These are phyloP conservation scores for Syzygium grande DNA, from an alignment of 345 rosid species.

Conservation along the genomic window DNA sequence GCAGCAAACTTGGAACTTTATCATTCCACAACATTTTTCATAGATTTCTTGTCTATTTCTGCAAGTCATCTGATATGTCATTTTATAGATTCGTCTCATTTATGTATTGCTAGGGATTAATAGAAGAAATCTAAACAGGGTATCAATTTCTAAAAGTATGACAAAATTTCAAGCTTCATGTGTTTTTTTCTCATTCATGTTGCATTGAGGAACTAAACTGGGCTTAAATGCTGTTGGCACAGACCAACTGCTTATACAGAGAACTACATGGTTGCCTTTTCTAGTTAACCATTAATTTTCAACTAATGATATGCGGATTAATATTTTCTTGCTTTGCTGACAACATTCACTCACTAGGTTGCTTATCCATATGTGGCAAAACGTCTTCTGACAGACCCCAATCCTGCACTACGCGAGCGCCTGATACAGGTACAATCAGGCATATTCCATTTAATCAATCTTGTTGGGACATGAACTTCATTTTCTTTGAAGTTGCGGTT, in stretches of 20 bases:
- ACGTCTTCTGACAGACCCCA: constrained; percentile 92
- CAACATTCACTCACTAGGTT: constrained; percentile 38
- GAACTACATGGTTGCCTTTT: background rate
- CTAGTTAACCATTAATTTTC: background rate
- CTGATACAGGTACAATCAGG: constrained; percentile 67
- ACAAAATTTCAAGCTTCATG: background rate
- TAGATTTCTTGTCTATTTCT: background rate
- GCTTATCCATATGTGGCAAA: constrained; percentile 98
- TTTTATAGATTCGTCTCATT: background rate
- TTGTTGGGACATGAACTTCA: background rate
- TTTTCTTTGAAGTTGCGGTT: background rate
- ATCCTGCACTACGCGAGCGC: constrained; percentile 95
- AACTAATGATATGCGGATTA: background rate
- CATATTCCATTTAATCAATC: background rate
- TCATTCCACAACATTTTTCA: background rate
- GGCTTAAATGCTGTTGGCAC: background rate
- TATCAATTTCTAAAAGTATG: background rate
- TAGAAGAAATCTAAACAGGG: background rate
- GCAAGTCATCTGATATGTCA: background rate
- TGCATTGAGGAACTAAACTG: background rate
- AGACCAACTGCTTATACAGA: background rate
- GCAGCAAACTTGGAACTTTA: background rate
- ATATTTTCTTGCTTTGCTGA: background rate
- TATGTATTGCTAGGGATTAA: background rate
- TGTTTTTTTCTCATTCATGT: background rate